phyloP scores from a whole-genome alignment of 495 filamentous ascomycete genomes.

The Extremus antarcticus region DNA sequence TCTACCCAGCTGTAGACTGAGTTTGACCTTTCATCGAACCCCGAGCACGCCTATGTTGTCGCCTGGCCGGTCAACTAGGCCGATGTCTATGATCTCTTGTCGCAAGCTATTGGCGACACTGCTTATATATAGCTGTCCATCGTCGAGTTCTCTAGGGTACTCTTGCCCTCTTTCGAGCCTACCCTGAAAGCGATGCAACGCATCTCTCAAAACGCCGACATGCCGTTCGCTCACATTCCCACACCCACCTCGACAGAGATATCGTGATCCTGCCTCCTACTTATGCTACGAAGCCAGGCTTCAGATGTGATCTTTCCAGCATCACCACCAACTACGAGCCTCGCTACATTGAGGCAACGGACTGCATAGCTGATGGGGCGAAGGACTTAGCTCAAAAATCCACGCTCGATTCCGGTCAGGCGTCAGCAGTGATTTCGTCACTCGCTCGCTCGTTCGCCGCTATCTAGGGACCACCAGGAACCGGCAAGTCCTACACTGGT shows the following conservation, averaged over 20 bases:
- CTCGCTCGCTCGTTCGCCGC: constrained; percentile 48
- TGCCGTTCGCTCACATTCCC: constrained; percentile 54
- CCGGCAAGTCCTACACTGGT: constrained; percentile 60
- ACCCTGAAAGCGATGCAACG: constrained; percentile 54
- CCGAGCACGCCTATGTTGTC: constrained; percentile 21
- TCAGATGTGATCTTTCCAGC: constrained; percentile 44
- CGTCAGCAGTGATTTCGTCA: constrained; percentile 22
- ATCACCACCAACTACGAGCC: constrained; percentile 32
- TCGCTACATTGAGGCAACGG: constrained; percentile 12
- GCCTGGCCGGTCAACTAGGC: constrained; percentile 12
- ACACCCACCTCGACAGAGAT: constrained; percentile 28
- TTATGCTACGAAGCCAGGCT: constrained; percentile 42
- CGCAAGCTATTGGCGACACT: not conserved
- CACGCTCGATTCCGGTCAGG: not conserved
- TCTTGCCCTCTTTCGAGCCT: constrained; percentile 56
- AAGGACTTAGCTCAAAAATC: not conserved
- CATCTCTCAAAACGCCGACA: constrained; percentile 36
- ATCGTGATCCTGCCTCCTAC: constrained; percentile 38
- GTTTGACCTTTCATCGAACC: not conserved
- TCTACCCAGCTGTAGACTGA: not conserved
- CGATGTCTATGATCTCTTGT: not conserved
- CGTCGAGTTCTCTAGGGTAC: constrained; percentile 60
- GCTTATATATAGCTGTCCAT: constrained; percentile 28
- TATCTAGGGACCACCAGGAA: constrained; percentile 75
- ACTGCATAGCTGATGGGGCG: not conserved